These are phyloP conservation scores for Xylariaceae sp. DNA, from an alignment of 2,329 filamentous ascomycete genomes.

Conservation along the genomic window DNA sequence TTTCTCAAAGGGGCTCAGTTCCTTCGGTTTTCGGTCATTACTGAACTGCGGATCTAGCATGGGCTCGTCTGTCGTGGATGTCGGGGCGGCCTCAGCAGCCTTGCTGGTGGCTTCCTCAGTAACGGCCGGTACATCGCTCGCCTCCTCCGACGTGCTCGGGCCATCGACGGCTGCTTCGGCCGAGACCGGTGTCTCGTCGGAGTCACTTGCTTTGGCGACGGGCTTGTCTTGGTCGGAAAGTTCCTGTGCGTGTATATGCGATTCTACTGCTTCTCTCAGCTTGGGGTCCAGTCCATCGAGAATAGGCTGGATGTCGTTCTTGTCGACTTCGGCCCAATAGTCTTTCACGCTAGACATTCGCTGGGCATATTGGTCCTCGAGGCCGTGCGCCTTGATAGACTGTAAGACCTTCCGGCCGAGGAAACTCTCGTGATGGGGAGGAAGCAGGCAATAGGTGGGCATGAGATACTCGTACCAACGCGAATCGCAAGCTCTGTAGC, in stretches of 20 bases:
- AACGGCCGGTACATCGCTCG: conserved; percentile 22
- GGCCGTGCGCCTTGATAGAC: conserved; percentile 67
- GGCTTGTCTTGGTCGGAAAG: conserved; percentile 13
- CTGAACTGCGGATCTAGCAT: conserved; percentile 5
- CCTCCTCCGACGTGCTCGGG: conserved; percentile 7
- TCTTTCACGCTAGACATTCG: conserved; percentile 72
- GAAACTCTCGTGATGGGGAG: conserved; percentile 84
- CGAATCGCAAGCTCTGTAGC: conserved; percentile 91
- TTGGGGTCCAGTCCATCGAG: conserved; percentile 60
- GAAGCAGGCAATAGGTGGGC: conserved; percentile 86
- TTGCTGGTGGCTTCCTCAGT: conserved; percentile 19
- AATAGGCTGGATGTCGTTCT: conserved; percentile 72
- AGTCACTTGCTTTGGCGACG: conserved; percentile 9
- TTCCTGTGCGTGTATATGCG: conserved; percentile 49
- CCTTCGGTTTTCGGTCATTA: conserved; percentile 32
- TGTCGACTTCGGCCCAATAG: conserved; percentile 82
- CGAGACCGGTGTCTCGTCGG: conserved; percentile 9
- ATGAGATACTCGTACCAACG: conserved; percentile 97
- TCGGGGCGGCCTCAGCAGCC: conserved; percentile 11
- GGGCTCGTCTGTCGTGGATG: conserved; percentile 13
- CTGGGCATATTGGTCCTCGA: conserved; percentile 63
- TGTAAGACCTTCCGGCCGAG: conserved; percentile 81
- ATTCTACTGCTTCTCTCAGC: conserved; percentile 58
- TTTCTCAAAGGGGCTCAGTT: conserved; percentile 53
- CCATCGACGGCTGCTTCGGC: neutral